Base-by-base conservation (phyloP, 2,329 filamentous ascomycete species). In the Orbilia ellipsospora region DNA sequence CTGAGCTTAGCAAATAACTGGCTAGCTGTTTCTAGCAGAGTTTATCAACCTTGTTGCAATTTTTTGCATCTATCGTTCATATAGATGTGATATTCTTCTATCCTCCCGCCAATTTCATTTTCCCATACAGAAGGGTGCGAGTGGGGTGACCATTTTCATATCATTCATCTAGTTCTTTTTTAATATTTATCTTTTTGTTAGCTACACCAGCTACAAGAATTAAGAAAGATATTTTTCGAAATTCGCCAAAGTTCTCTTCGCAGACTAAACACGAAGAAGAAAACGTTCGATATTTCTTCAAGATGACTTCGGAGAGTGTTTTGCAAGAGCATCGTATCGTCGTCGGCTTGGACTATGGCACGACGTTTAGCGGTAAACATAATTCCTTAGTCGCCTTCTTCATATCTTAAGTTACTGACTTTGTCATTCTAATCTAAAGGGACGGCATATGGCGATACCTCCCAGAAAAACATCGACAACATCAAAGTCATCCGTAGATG, bases 251-350 rank as follows among this genome's bases (percentile, higher is more conserved):
- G 31, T 2, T 1, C 8, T 36, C 10, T 36, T 36, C 31, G 10
- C 8, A 36, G 31, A 36, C 6, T 36, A 36, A 7, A 4, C 31
- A 36, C 31, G 31, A 36, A 36, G 31, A 36, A 7, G 31, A 36
- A 23, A 36, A 10, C 31, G 31, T 36, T 36, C 5, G 13, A 23
- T 67, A 50, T 61, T 51, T 44, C 40, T 28, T 54, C 61, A 63
- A 45, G 31, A 74, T 74, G 70, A 63, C 70, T 20, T 15, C 51
- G 8, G 69, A 67, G 36, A 67, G 36, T 13, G 63, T 74, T 45
- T 26, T 69, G 48, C 44, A 77, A 36, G 67, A 72, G 44, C 73
- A 77, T 64, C 65, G 73, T 45, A 70, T 77, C 52, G 67, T 77
- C 26, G 73, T 77, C 28, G 73, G 73, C 4, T 23, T 77, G 7